Evolutionary conservation across 1,139 yeast species (phyloP).

Genomic region (Pichia sp.): DNA sequence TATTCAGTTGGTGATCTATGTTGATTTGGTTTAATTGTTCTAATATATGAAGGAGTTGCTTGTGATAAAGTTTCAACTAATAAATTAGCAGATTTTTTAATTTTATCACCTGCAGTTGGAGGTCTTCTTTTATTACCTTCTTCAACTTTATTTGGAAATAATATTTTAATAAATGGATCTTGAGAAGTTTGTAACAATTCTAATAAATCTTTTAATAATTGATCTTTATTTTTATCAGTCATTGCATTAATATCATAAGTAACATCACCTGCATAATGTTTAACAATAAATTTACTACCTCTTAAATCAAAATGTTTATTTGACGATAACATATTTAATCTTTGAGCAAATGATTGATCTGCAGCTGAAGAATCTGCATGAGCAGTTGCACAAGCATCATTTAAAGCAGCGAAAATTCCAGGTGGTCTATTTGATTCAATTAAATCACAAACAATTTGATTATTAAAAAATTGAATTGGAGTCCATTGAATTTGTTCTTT

Average conservation of each 20-base stretch:
- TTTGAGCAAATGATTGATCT: constrained; percentile 91
- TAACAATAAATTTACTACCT: constrained; percentile 79
- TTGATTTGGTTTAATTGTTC: constrained; percentile 97
- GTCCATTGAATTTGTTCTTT: constrained; percentile 97
- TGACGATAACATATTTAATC: constrained; percentile 75
- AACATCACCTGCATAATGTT: constrained; percentile 98
- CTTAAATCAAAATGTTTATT: constrained; percentile 90
- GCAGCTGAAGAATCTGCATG: constrained; percentile 98
- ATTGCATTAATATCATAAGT: constrained; percentile 84
- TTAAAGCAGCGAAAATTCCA: constrained; percentile 92
- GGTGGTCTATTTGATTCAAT: constrained; percentile 95
- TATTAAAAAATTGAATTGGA: constrained; percentile 94
- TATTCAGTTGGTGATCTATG: constrained; percentile 87
- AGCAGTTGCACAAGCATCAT: constrained; percentile 96
- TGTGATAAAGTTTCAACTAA: constrained; percentile 84
- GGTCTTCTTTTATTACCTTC: constrained; percentile 77
- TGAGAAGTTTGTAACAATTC: constrained; percentile 69
- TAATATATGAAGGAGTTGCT: constrained; percentile 90
- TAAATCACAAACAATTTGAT: constrained; percentile 93
- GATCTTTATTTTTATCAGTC: constrained; percentile 97
- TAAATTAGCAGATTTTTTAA: constrained; percentile 84
- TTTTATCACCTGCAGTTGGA: constrained; percentile 96
- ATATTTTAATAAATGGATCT: constrained; percentile 55
- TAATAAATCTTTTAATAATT: constrained; percentile 79
- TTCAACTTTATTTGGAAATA: constrained; percentile 79